Percentiles rank a stretch among this genome's conserved stretches.
Conservation (phyloP, 2,329 filamentous ascomycete genomes). For the Colletotrichum destructivum region DNA sequence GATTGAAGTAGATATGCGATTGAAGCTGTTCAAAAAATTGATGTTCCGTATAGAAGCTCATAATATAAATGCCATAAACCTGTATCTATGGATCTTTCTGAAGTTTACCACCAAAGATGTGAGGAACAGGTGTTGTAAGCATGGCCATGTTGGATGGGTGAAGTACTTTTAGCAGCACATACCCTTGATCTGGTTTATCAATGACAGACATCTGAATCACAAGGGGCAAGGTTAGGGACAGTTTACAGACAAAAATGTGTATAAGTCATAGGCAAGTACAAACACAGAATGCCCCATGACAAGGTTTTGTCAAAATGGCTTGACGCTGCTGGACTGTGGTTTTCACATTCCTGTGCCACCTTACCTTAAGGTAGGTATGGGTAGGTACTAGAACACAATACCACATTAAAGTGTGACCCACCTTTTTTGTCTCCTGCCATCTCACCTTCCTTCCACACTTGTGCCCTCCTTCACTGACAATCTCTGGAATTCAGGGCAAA, state of each 20-base stretch:
- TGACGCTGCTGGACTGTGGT: neutral
- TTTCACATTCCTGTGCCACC: neutral
- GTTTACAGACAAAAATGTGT: too few relatives aligned
- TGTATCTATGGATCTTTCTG: neutral
- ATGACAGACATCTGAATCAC: too few relatives aligned
- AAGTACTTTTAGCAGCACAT: too few relatives aligned
- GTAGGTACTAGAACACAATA: neutral
- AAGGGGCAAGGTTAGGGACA: too few relatives aligned
- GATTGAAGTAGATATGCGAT: neutral
- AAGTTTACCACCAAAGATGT: too few relatives aligned
- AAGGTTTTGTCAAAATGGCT: neutral
- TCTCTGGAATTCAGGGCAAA: neutral
- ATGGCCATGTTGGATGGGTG: too few relatives aligned
- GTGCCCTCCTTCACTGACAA: neutral
- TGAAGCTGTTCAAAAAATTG: neutral
- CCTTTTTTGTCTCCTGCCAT: constrained; percentile 2
- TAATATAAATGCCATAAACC: neutral
- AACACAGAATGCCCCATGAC: too few relatives aligned
- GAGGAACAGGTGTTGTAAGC: too few relatives aligned
- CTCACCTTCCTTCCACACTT: constrained; percentile 5
- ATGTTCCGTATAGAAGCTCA: neutral
- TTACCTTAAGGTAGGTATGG: too few relatives aligned
- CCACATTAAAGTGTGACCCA: neutral
- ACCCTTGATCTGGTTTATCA: too few relatives aligned
- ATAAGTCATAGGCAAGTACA: too few relatives aligned